Percentiles rank a stretch among this genome's conserved stretches.
These are phyloP conservation scores for Microstegium vimineum DNA, from an alignment of 176 grass and related monocot species.

Conservation along the genomic window DNA sequence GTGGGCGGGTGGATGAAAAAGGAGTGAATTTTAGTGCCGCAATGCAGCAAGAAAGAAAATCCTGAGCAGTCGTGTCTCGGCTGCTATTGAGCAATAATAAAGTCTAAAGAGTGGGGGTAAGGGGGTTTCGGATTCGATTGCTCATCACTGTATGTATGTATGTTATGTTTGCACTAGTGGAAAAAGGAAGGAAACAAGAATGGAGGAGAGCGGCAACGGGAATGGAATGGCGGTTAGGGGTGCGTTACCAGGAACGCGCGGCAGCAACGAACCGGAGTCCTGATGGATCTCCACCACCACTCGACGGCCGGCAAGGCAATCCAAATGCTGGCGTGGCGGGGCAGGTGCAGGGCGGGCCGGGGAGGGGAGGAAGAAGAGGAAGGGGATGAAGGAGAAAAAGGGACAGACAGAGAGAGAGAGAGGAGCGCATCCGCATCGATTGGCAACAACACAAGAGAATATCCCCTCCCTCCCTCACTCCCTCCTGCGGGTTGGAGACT, in stretches of 20 bases:
- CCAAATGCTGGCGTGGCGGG: not conserved
- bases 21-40: not conserved
- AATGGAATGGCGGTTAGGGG: not conserved
- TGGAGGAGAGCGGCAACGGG: not conserved
- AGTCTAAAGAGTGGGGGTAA: too few species aligned
- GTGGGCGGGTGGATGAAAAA: not conserved
- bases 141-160: not conserved
- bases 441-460: too few species aligned
- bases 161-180: not conserved
- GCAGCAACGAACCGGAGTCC: not conserved
- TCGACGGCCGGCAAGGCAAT: not conserved
- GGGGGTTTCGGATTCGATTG: not conserved
- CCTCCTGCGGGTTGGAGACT: too few species aligned
- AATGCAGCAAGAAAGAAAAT: slow-evolving; percentile 1
- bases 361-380: not conserved
- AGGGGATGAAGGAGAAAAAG: not conserved
- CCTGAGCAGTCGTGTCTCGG: too few species aligned
- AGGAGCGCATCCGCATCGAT: too few species aligned
- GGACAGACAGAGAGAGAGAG: too few species aligned
- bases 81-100: not conserved
- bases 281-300: not conserved
- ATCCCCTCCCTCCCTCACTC: too few species aligned
- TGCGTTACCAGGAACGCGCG: not conserved
- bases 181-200: not conserved
- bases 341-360: not conserved